A percentile compares a stretch with the other conserved stretches of the same genome.
phyloP scores from a whole-genome alignment of 305 asterid genomes.

The Solanum hybrid region DNA sequence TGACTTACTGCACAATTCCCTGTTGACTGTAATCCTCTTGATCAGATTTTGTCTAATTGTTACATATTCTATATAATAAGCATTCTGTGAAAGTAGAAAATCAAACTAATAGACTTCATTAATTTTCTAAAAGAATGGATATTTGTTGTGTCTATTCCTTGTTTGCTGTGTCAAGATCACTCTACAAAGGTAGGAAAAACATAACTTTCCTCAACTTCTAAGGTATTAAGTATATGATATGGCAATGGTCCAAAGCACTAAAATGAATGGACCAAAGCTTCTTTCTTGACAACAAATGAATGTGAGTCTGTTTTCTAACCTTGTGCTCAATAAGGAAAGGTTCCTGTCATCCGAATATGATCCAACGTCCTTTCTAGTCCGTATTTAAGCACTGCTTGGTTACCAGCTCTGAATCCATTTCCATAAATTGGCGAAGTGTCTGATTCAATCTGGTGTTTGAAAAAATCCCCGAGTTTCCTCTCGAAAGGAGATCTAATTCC shows the following conservation, averaged over 20 bases:
- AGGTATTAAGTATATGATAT: background rate
- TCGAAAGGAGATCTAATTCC: conserved; percentile 56
- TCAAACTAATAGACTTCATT: conserved; percentile 1
- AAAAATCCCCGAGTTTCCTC: conserved; percentile 63
- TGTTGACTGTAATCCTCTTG: background rate
- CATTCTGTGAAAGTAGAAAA: background rate
- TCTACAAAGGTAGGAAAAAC: background rate
- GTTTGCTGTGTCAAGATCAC: background rate
- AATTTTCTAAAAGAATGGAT: conserved; percentile 6
- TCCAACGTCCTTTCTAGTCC: conserved; percentile 69
- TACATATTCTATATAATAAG: background rate
- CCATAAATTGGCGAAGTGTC: conserved; percentile 82
- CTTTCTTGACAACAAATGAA: conserved; percentile 4
- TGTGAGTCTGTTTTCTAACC: background rate
- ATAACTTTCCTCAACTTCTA: background rate
- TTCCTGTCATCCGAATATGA: conserved; percentile 68
- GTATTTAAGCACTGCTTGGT: conserved; percentile 51
- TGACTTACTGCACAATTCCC: background rate
- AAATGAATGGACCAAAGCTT: conserved; percentile 11
- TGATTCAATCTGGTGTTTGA: conserved; percentile 75
- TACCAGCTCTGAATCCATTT: conserved; percentile 76
- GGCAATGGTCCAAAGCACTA: conserved; percentile 5
- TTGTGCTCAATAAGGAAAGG: conserved; percentile 41
- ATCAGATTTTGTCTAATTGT: background rate
- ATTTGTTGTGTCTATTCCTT: background rate